Conservation (phyloP, 305 asterid species). For the Fraxinus nigra region DNA sequence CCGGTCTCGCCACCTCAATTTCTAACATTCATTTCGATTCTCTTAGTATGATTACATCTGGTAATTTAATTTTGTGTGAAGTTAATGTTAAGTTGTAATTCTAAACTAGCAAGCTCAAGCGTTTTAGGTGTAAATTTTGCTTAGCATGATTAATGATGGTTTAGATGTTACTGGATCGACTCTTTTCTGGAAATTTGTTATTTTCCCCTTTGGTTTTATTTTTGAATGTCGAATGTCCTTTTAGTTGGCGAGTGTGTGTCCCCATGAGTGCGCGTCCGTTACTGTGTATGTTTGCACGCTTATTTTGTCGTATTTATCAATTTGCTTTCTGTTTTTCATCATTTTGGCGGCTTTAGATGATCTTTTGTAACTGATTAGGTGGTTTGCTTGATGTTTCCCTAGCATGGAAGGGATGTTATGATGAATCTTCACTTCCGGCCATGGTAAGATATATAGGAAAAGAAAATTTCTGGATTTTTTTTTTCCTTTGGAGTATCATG, state of each 20-base stretch:
- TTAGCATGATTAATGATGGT: not conserved
- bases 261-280: not conserved
- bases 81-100: not conserved
- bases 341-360: constrained; percentile 22
- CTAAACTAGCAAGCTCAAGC: not conserved
- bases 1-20: not conserved
- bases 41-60: not conserved
- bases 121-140: not conserved
- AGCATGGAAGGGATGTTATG: constrained; percentile 54
- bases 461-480: constrained; percentile 3
- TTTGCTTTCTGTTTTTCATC: not conserved
- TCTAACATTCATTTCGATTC: not conserved
- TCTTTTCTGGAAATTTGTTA: not conserved
- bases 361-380: constrained; percentile 45
- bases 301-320: not conserved
- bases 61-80: not conserved
- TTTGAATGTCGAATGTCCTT: not conserved
- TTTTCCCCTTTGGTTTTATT: not conserved
- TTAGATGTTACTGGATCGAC: not conserved
- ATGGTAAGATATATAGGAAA: constrained; percentile 42
- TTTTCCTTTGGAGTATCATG: constrained; percentile 6
- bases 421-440: constrained; percentile 63
- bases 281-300: not conserved
- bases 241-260: not conserved
- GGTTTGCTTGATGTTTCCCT: constrained; percentile 72